Evolutionary conservation across 2,329 filamentous ascomycete species (phyloP).

Genomic region (Arachnomyces sp.): DNA sequence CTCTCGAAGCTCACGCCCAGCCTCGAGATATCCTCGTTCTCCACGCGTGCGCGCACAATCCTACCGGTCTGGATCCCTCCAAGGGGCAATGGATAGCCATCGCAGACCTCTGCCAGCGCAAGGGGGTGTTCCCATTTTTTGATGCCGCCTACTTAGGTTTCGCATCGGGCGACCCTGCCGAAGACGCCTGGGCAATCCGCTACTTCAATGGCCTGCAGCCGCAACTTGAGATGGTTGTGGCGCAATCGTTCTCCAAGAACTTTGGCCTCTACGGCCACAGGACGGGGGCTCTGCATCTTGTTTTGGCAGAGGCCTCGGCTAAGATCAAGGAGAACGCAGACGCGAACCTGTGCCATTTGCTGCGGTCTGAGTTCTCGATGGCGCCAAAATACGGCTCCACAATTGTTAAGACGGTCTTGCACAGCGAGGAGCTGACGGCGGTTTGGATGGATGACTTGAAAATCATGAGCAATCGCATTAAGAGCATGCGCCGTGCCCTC

Average conservation of each 20-base stretch:
- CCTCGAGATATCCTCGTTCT: conserved; percentile 70
- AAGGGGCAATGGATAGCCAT: conserved; percentile 91
- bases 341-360: no score
- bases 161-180: conserved; percentile 76
- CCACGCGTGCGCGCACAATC: conserved; percentile 96
- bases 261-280: conserved; percentile 91
- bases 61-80: conserved; percentile 91
- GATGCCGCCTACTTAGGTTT: conserved; percentile 98
- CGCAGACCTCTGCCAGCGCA: conserved; percentile 64
- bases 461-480: conserved; percentile 91
- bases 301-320: no score
- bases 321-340: no score
- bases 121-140: conserved; percentile 94
- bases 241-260: conserved; percentile 56
- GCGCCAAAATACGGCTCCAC: no score
- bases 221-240: conserved; percentile 63
- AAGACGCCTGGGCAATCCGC: conserved; percentile 84
- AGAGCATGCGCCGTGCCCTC: conserved; percentile 73
- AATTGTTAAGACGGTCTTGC: no score
- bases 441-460: conserved; percentile 76
- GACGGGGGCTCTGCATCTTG: conserved; percentile 78
- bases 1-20: conserved; percentile 75
- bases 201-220: conserved; percentile 71
- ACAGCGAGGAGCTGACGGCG: no score
- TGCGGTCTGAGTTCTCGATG: no score